Conservation (phyloP, 805 yeast species). For the Pichia californica region DNA sequence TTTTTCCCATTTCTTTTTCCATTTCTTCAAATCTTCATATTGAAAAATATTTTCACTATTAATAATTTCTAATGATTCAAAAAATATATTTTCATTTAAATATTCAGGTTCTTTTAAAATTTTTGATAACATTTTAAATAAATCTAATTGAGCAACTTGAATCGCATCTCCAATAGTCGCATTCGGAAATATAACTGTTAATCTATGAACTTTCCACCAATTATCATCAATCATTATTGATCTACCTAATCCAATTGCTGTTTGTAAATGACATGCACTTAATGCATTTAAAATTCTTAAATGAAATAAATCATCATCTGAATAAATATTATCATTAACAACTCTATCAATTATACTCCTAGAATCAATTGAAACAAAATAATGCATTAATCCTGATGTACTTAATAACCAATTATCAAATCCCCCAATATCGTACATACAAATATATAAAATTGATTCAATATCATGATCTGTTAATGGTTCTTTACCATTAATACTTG, state of each 20-base stretch:
- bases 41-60: constrained; percentile 14
- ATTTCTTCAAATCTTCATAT: constrained; percentile 35
- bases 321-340: constrained; percentile 22
- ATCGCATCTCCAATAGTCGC: constrained; percentile 50
- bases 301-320: constrained; percentile 42
- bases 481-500: constrained; percentile 33
- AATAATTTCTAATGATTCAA: not conserved
- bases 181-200: constrained; percentile 42
- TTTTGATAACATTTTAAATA: constrained; percentile 26
- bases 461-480: constrained; percentile 55
- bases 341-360: constrained; percentile 33
- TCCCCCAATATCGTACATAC: constrained; percentile 39
- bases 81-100: constrained; percentile 2
- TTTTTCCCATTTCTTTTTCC: constrained; percentile 42
- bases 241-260: constrained; percentile 43
- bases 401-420: constrained; percentile 49
- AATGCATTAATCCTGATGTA: constrained; percentile 44
- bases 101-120: constrained; percentile 11
- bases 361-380: constrained; percentile 41
- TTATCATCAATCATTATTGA: constrained; percentile 36
- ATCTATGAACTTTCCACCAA: constrained; percentile 33
- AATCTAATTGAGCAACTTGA: constrained; percentile 43
- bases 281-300: constrained; percentile 48
- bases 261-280: constrained; percentile 45
- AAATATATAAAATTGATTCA: constrained; percentile 51